Evolutionary conservation across 805 yeast genomes (phyloP), one percentile per base, ranked within the genome.

Genomic region (Saturnispora halmiae): DNA sequence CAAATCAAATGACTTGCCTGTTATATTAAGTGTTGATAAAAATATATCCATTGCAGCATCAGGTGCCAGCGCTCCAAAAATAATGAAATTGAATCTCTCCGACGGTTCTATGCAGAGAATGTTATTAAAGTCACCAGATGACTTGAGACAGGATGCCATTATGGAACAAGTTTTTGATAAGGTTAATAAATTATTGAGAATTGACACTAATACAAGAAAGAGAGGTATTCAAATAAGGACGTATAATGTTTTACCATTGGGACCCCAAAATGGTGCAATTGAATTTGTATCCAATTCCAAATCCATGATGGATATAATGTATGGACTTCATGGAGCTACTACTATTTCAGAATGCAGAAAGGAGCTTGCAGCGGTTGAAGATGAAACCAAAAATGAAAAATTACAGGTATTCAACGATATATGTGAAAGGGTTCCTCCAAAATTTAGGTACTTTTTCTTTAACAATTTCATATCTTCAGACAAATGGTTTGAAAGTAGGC

Each of bases 151-250:
- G 60, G 99, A 92, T 61, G 83, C 95, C 0, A 85, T 92, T 42
- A 94, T 92, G 98, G 94, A 90, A 57, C 97, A 92, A 56, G 97
- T 90, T 1, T 92, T 94, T 58, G 81, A 72, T 16, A 84, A 87
- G 52, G 95, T 87, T 13, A 87, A 88, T 53, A 60, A 66, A 11
- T 71, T 86, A 28, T 68, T 90, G 41, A 57, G 50, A 9, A 63
- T 63, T 19, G 77, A 83, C 52, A 67, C 68, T 39, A 73, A 72
- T 25, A 68, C 90, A 0, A 57, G 77, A 20, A 68, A 63, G 38
- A 58, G 88, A n/a, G 59, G 65, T 2, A 62, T 90, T 43, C 65
- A 72, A 3, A 72, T 92, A 1, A 63, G 95, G 36, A 87, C 96
- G 0, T 92, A 92, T 60, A 81, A 81, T 39, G 96, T 92, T 2